These are phyloP conservation scores for Vaccinium myrtillus DNA, from an alignment of 148 eudicot species.

Conservation along the genomic window DNA sequence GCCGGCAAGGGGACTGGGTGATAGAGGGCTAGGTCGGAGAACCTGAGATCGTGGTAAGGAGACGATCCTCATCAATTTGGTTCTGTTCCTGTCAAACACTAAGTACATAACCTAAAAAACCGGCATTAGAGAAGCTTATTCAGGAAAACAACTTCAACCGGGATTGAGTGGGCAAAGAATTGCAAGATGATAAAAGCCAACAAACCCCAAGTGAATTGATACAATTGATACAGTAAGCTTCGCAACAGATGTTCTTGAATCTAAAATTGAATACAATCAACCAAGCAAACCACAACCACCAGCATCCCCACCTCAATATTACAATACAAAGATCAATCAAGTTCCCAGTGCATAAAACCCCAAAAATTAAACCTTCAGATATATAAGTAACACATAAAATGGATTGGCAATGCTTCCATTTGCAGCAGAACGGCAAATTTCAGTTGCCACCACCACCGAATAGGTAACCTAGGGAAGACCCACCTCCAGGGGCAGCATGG, in stretches of 20 bases:
- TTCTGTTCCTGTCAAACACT: neutral
- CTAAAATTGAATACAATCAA: neutral
- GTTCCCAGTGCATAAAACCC: neutral
- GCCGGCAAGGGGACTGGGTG: neutral
- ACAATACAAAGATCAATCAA: slow-evolving; percentile 14
- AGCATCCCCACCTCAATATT: slow-evolving; percentile 13
- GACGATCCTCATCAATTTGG: no score
- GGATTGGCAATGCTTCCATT: neutral
- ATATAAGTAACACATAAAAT: slow-evolving; percentile 9
- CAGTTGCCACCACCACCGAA: slow-evolving; percentile 31
- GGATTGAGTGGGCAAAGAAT: no score
- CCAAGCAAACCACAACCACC: slow-evolving; percentile 1
- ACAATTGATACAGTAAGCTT: neutral
- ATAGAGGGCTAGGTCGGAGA: neutral
- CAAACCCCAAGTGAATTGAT: neutral
- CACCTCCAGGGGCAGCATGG: slow-evolving; percentile 49
- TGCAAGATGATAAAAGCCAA: neutral
- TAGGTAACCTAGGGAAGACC: slow-evolving; percentile 45
- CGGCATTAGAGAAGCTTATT: neutral
- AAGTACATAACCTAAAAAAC: neutral
- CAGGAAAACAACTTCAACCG: neutral
- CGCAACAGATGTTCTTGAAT: slow-evolving; percentile 4
- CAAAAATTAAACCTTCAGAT: neutral
- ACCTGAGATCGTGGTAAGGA: neutral
- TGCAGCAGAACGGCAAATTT: neutral